phyloP scores from a whole-genome alignment of 371 early-diverging fungal genomes.

The Coemansia sp. region DNA sequence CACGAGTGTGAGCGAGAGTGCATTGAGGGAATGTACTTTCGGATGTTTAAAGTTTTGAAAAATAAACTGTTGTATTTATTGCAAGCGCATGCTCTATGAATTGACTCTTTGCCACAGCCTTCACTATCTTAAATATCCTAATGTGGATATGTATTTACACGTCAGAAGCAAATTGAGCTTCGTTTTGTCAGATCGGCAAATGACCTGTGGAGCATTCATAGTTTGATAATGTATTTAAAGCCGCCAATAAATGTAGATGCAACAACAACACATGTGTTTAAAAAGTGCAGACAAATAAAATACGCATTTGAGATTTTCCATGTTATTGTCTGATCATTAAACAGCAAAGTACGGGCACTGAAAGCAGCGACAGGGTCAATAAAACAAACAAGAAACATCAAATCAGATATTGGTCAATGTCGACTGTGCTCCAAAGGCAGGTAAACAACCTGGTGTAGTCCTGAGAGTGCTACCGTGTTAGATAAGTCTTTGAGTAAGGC shows the following conservation, averaged over 20 bases:
- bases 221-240: background rate
- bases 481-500: too few species aligned
- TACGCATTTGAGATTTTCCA: background rate
- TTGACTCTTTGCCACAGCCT: constrained; percentile 1
- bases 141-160: background rate
- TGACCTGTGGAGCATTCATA: background rate
- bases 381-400: background rate
- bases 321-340: background rate
- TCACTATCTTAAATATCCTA: constrained; percentile 11
- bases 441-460: too few species aligned
- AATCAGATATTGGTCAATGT: background rate
- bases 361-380: background rate
- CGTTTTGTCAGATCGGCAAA: background rate
- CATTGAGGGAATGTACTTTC: background rate
- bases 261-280: background rate
- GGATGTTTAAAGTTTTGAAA: constrained; percentile 7
- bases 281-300: background rate
- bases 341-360: background rate
- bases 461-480: too few species aligned
- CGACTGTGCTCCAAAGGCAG: background rate
- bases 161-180: background rate
- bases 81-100: constrained; percentile 1
- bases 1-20: background rate
- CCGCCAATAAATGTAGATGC: background rate
- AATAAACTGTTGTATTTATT: background rate